These are phyloP conservation scores for Apophysomyces trapeziformis DNA, from an alignment of 371 early-diverging fungal genomes.

Conservation along the genomic window DNA sequence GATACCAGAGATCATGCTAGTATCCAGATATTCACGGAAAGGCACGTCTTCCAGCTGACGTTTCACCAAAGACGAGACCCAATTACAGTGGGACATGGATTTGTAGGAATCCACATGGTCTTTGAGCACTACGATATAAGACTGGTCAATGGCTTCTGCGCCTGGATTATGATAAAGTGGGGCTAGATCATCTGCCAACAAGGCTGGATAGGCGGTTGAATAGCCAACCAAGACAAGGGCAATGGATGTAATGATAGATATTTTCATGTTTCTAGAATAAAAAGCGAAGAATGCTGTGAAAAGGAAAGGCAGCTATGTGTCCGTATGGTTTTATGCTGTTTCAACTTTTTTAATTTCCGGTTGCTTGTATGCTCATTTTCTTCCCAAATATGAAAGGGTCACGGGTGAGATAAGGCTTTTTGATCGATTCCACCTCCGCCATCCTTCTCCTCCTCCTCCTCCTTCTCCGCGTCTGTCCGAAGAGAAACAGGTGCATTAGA, in stretches of 20 bases:
- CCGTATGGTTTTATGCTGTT: neutral
- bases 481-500: too few species aligned
- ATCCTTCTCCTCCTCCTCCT: too few species aligned
- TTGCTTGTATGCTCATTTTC: too few species aligned
- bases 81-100: constrained; percentile 37
- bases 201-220: constrained; percentile 19
- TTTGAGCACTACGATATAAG: constrained; percentile 88
- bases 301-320: neutral
- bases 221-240: constrained; percentile 20
- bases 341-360: too few species aligned
- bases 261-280: neutral
- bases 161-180: constrained; percentile 69
- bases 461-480: too few species aligned
- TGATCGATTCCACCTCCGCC: too few species aligned
- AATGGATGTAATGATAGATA: constrained; percentile 21
- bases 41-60: constrained; percentile 1
- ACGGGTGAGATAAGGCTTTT: too few species aligned
- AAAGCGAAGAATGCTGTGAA: neutral
- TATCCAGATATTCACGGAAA: constrained; percentile 26
- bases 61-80: constrained; percentile 32
- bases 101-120: constrained; percentile 42
- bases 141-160: constrained; percentile 71
- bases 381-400: too few species aligned
- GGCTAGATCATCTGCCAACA: constrained; percentile 39
- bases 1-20: constrained; percentile 53